A percentile compares a stretch with the other conserved stretches of the same genome.
Evolutionary conservation across 306 rosid species (phyloP).

Genomic region (Potentilla sterilis): DNA sequence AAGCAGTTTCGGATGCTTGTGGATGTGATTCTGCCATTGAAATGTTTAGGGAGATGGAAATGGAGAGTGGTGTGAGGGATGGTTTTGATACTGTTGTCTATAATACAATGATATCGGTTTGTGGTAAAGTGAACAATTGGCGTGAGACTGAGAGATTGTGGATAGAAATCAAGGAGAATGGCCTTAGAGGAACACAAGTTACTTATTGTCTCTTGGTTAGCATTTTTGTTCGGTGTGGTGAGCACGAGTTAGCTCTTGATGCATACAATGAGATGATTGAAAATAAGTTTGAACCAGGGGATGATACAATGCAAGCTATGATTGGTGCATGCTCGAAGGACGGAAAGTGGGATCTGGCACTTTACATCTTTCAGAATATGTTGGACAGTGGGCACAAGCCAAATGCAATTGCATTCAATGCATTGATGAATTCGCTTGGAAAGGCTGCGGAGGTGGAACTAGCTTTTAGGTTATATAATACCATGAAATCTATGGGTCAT

Average conservation of each 20-base stretch:
- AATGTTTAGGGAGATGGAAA: conserved; percentile 52
- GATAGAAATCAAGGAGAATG: conserved; percentile 63
- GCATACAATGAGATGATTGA: conserved; percentile 75
- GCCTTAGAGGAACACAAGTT: conserved; percentile 43
- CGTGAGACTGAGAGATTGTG: conserved; percentile 71
- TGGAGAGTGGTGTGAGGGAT: conserved; percentile 39
- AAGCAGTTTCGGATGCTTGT: conserved; percentile 48
- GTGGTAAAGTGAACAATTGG: conserved; percentile 64
- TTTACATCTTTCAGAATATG: conserved; percentile 54
- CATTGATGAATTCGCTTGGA: conserved; percentile 71
- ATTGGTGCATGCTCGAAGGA: conserved; percentile 68
- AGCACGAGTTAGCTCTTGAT: conserved; percentile 71
- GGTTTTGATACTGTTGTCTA: conserved; percentile 66
- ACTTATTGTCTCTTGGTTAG: conserved; percentile 66
- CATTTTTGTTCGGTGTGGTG: conserved; percentile 56
- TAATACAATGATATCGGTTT: conserved; percentile 78
- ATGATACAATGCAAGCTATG: conserved; percentile 59
- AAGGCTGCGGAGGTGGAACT: conserved; percentile 63
- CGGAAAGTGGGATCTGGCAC: conserved; percentile 71
- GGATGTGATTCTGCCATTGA: conserved; percentile 52
- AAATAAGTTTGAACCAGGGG: conserved; percentile 54
- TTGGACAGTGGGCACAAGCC: conserved; percentile 54
- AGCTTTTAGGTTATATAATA: conserved; percentile 52
- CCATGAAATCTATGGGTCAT: conserved; percentile 55
- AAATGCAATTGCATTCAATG: conserved; percentile 61